phyloP scores from a whole-genome alignment of 805 yeast species.

The Spathaspora passalidarum region DNA sequence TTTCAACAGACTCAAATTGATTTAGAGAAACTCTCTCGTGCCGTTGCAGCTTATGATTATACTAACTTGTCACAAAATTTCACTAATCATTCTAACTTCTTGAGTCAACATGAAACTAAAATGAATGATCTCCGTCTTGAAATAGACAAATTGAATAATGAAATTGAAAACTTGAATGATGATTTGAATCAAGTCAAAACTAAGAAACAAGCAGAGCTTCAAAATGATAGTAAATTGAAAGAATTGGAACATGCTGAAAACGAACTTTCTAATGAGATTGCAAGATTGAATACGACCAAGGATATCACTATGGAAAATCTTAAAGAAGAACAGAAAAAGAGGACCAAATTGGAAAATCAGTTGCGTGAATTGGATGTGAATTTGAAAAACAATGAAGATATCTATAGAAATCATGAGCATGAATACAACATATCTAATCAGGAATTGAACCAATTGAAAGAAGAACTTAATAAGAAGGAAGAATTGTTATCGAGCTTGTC shows the following conservation, averaged over 20 bases:
- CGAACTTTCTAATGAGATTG: constrained; percentile 56
- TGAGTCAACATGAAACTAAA: constrained; percentile 38
- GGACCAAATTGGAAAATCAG: constrained; percentile 28
- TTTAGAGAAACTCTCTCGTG: constrained; percentile 67
- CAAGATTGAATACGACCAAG: constrained; percentile 63
- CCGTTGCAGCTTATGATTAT: constrained; percentile 78
- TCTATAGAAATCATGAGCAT: constrained; percentile 40
- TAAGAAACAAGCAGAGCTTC: constrained; percentile 55
- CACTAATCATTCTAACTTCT: constrained; percentile 40
- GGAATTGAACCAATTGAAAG: constrained; percentile 44
- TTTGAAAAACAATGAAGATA: constrained; percentile 32
- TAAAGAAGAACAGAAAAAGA: constrained; percentile 48
- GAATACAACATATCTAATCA: constrained; percentile 45
- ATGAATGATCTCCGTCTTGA: constrained; percentile 41
- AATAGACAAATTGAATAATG: constrained; percentile 48
- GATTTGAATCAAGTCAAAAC: constrained; percentile 55
- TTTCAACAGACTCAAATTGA: constrained; percentile 82
- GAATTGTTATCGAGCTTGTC: constrained; percentile 78
- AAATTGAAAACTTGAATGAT: constrained; percentile 54
- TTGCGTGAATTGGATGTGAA: constrained; percentile 29
- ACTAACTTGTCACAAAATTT: constrained; percentile 38
- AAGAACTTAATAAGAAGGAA: constrained; percentile 56
- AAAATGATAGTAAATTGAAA: constrained; percentile 58
- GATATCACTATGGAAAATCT: constrained; percentile 58
- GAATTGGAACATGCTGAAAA: constrained; percentile 58